Base-by-base conservation (phyloP, 225 moss, liverwort and hornwort species). In the Sphagnum tenellum region DNA sequence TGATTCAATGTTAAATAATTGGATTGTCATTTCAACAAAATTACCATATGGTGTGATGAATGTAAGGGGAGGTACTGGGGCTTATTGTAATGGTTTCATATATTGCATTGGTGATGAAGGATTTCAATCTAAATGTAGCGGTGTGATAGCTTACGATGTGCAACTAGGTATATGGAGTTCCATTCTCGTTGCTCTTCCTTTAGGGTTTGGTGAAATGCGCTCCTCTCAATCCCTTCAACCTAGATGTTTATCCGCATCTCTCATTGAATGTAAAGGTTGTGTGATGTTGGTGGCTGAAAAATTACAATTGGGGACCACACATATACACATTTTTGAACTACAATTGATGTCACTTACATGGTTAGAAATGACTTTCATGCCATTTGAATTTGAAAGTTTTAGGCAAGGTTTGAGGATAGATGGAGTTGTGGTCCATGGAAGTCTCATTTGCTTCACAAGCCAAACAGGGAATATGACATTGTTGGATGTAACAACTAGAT, bases 301-400 rank as follows among this genome's bases (percentile, higher is more conserved):
- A 72, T 69, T 77, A 74, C 79, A 79, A 8, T 56, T 83, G 1
- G 79, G 83, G 2, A 65, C 68, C 7, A 83, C 77, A 2, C 7
- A 79, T 0, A 49, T 83, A 2, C 74, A 67, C n/a, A 57, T 83
- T 44, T 79, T 83, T 54, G 70, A 83, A 51, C 52, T 83, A 3
- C 74, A 79, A 11, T 46, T 77, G 4, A 70, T 67, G 70, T 76
- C 71, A 3, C 72, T 75, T 46, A 83, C 77, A 0, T 83, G 83
- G 83, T 9, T 74, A 4, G 83, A 79, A 29, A 56, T 79, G 3
- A 65, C 79, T 1, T 69, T 66, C 4, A 5, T 83, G 62, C 83
- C 83, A 0, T 74, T 72, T 45, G 83, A 83, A 12, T 83, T 79
- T 4, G 79, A 79, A 50, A 83, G 79, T 47, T 83, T 83, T 72